Evolutionary conservation across 495 filamentous ascomycete species (phyloP).

Genomic region (Podospora conica): DNA sequence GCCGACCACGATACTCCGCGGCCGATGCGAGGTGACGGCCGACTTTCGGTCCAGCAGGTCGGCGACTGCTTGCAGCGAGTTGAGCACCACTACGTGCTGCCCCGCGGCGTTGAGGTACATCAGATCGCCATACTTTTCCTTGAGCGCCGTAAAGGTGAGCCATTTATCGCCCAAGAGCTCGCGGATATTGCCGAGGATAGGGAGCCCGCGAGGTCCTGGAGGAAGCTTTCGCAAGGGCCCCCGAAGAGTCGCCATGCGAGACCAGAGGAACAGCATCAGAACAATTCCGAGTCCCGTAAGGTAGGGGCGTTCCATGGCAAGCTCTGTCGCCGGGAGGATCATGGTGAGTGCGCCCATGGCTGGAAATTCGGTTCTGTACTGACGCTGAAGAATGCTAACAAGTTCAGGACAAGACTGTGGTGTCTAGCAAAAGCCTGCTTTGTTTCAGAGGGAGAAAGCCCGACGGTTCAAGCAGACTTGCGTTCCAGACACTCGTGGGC

Average conservation of each 20-base stretch:
- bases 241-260: neutral
- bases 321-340: neutral
- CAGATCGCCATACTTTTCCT: neutral
- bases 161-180: neutral
- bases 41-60: neutral
- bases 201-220: neutral
- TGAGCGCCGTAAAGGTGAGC: neutral
- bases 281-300: neutral
- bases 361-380: neutral
- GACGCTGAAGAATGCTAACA: too few relatives aligned
- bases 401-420: too few relatives aligned
- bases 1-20: neutral
- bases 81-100: neutral
- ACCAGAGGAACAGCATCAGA: neutral
- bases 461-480: too few relatives aligned
- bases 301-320: neutral
- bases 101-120: neutral
- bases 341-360: neutral
- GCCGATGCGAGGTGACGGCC: neutral
- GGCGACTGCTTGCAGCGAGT: neutral
- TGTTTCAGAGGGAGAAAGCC: too few relatives aligned
- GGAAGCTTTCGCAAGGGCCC: neutral
- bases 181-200: neutral
- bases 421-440: too few relatives aligned
- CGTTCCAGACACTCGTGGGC: too few relatives aligned